Evolutionary conservation across 164 flowering plant species (phyloP), one percentile per base, ranked within the genome.

Genomic region (Tetracentron sinense): DNA sequence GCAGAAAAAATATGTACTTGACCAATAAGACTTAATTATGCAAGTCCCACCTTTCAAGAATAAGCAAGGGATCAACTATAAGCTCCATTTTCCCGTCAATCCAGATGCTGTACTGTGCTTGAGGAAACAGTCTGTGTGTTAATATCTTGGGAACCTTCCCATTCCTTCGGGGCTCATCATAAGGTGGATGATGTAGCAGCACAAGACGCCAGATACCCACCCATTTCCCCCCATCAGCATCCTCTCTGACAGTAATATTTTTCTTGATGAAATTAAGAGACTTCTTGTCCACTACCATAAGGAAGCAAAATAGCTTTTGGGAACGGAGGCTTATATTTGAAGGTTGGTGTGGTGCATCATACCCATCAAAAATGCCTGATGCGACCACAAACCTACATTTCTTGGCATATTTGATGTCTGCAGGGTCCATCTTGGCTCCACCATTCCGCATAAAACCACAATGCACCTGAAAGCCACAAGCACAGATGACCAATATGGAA

Each of bases 21-120:
- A 31, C 46, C 29, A 38, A 30, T 16, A n/a, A 17, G 42, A 60
- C 23, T 46, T 25, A 35, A 56, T 16, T 19, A 25, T 22, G 7
- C 14, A 49, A 33, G 48, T 30, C 48, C 22, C 7, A 89, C 99
- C 99, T 89, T 83, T 95, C 99, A 6, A 95, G 74, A 44, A 95
- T 82, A 52, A 86, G 91, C 70, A 95, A 77, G 10, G 99, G 97
- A 69, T 95, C 97, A 35, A 92, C 97, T 25, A 89, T 73, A 26
- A 92, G 84, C 82, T 95, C 97, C 99, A 95, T 95, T 76, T 95
- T 95, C 50, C 97, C 97, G 81, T 95, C 99, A 69, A 95, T 87
- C 99, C 99, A 95, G 64, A 92, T 95, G 75, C 96, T 95, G 79
- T 92, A 95, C 58, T 78, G 84, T 54, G 97, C 94, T 72, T 83